phyloP scores from a whole-genome alignment of 2,329 filamentous ascomycete genomes.

The Chlorencoelia australis region DNA sequence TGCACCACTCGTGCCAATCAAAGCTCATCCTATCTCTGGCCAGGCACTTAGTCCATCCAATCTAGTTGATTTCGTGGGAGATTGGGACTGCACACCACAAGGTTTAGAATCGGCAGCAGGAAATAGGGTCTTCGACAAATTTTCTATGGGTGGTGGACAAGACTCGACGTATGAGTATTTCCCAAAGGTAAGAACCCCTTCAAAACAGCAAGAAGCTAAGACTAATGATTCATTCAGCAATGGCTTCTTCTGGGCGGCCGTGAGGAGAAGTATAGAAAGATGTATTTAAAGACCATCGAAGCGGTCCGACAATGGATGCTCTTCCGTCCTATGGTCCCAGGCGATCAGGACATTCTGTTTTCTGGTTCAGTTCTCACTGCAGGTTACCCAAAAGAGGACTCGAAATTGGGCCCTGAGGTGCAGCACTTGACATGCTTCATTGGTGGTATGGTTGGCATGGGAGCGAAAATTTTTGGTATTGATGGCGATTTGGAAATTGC shows the following conservation, averaged over 20 bases:
- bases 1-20: not conserved
- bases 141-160: slow-evolving; percentile 51
- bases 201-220: not conserved
- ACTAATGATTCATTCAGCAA: slow-evolving; percentile 35
- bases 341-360: slow-evolving; percentile 61
- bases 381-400: slow-evolving; percentile 37
- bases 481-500: slow-evolving; percentile 53
- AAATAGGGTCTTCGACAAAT: slow-evolving; percentile 37
- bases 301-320: slow-evolving; percentile 64
- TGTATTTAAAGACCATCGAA: slow-evolving; percentile 61
- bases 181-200: slow-evolving; percentile 41
- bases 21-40: not conserved
- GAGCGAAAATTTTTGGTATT: slow-evolving; percentile 50
- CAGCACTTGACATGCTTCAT: slow-evolving; percentile 58
- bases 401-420: slow-evolving; percentile 24
- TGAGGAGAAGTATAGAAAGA: slow-evolving; percentile 58
- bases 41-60: not conserved
- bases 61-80: not conserved
- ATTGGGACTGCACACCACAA: slow-evolving; percentile 45
- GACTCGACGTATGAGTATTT: slow-evolving; percentile 67
- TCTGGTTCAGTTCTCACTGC: slow-evolving; percentile 49
- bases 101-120: slow-evolving; percentile 41
- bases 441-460: slow-evolving; percentile 60
- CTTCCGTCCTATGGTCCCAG: slow-evolving; percentile 64
- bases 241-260: slow-evolving; percentile 69